phyloP scores from a whole-genome alignment of 1,139 yeast genomes.

The Candida albicans region DNA sequence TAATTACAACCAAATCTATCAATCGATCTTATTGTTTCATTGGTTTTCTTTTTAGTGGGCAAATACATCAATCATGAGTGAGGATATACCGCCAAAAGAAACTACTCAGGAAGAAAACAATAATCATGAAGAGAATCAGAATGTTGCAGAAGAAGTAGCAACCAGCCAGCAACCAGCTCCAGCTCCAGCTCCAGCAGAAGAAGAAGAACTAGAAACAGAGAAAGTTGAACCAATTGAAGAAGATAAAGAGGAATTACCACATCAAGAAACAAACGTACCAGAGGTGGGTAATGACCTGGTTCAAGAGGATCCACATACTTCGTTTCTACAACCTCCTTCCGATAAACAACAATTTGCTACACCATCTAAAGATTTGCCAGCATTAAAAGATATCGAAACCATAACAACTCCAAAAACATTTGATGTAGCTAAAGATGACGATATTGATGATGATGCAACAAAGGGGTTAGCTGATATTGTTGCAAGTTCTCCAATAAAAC shows the following conservation, averaged over 20 bases:
- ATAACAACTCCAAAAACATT: constrained; percentile 46
- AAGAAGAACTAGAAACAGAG: constrained; percentile 1
- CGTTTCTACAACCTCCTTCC: constrained; percentile 14
- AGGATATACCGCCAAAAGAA: constrained; percentile 7
- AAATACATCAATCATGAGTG: constrained; percentile 10
- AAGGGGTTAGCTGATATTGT: constrained; percentile 7
- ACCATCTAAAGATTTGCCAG: constrained; percentile 45
- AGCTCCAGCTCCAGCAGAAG: background rate
- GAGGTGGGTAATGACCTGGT: constrained; percentile 12
- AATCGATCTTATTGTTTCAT: background rate
- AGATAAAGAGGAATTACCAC: background rate
- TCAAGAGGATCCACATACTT: constrained; percentile 17
- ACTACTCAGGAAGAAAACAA: constrained; percentile 1
- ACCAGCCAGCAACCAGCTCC: constrained; percentile 1
- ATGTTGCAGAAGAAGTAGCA: background rate
- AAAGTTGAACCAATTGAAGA: background rate
- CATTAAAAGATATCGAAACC: constrained; percentile 44
- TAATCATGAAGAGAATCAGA: constrained; percentile 4
- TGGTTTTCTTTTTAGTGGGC: too few species aligned
- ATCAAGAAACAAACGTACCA: constrained; percentile 4
- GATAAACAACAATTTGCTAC: constrained; percentile 33
- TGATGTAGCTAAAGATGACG: constrained; percentile 38
- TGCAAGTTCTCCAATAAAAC: constrained; percentile 25
- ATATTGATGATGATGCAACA: constrained; percentile 2
- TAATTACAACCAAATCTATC: background rate